Evolutionary conservation across 805 yeast species (phyloP).

Genomic region (Starmerella cellae): DNA sequence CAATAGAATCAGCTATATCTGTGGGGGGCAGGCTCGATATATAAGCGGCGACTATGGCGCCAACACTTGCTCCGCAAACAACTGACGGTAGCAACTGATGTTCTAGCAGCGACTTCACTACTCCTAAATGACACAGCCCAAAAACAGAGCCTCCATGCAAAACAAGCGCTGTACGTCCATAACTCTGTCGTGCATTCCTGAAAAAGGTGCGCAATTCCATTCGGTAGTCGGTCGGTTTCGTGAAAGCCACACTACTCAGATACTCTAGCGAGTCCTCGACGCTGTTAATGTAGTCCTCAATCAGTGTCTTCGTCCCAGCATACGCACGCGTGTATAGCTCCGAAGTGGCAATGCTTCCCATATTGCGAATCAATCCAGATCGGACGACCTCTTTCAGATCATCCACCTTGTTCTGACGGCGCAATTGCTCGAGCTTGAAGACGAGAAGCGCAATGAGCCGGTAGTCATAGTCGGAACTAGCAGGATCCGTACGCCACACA

Average conservation of each 20-base stretch:
- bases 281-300: slow-evolving; percentile 74
- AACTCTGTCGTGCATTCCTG: slow-evolving; percentile 73
- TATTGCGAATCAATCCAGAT: slow-evolving; percentile 75
- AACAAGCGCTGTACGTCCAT: slow-evolving; percentile 81
- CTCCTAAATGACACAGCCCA: slow-evolving; percentile 90
- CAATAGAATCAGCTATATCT: slow-evolving; percentile 40
- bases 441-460: slow-evolving; percentile 64
- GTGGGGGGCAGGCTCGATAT: slow-evolving; percentile 61
- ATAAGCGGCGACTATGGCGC: slow-evolving; percentile 81
- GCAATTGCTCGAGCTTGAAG: slow-evolving; percentile 38
- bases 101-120: slow-evolving; percentile 65
- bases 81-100: slow-evolving; percentile 70
- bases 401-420: slow-evolving; percentile 45
- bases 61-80: slow-evolving; percentile 84
- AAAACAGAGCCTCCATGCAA: slow-evolving; percentile 91
- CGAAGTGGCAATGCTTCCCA: slow-evolving; percentile 78
- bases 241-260: slow-evolving; percentile 32
- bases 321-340: slow-evolving; percentile 68
- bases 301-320: slow-evolving; percentile 75
- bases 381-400: slow-evolving; percentile 50
- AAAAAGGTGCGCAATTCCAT: slow-evolving; percentile 35
- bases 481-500: slow-evolving; percentile 61
- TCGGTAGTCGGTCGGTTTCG: slow-evolving; percentile 14
- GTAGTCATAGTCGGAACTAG: slow-evolving; percentile 72
- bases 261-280: slow-evolving; percentile 55